Percentiles rank a stretch among this genome's conserved stretches.
phyloP scores from a whole-genome alignment of 1,284 basidiomycete genomes.

The Thelephora terrestris region DNA sequence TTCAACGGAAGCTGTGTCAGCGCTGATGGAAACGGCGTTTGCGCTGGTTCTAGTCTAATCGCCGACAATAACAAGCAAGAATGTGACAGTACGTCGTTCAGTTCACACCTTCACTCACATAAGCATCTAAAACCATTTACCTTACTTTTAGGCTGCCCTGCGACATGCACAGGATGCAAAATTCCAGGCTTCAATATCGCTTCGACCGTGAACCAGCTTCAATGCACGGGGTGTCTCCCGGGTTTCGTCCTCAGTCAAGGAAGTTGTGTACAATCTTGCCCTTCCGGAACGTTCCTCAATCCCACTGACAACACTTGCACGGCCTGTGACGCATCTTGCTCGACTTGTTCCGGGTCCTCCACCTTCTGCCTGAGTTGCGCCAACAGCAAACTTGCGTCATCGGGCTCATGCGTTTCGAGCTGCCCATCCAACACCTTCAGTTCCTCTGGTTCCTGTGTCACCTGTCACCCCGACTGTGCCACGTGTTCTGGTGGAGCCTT shows the following conservation, averaged over 20 bases:
- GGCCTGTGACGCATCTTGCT: constrained; percentile 70
- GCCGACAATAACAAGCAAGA: constrained; percentile 73
- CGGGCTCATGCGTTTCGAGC: constrained; percentile 59
- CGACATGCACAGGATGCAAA: constrained; percentile 67
- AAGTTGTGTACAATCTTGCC: constrained; percentile 57
- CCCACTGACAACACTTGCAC: constrained; percentile 64
- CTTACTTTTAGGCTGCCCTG: constrained; percentile 48
- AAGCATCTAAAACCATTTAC: background rate
- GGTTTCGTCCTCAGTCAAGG: constrained; percentile 64
- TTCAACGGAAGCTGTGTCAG: constrained; percentile 60
- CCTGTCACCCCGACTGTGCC: constrained; percentile 75
- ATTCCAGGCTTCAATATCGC: constrained; percentile 60
- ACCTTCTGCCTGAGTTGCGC: constrained; percentile 65
- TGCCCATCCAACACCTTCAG: constrained; percentile 66
- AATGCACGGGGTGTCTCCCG: constrained; percentile 69
- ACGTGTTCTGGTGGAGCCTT: constrained; percentile 65
- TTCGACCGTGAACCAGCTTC: constrained; percentile 52
- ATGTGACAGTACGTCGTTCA: constrained; percentile 52
- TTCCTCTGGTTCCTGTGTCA: constrained; percentile 50
- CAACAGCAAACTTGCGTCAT: constrained; percentile 49
- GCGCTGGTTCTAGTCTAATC: constrained; percentile 55
- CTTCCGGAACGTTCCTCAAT: constrained; percentile 59
- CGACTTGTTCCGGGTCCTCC: constrained; percentile 54
- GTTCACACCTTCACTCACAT: background rate
- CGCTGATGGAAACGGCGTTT: constrained; percentile 57